Evolutionary conservation across 306 rosid species (phyloP), one percentile per base, ranked within the genome.

Genomic region (Vigna angularis): DNA sequence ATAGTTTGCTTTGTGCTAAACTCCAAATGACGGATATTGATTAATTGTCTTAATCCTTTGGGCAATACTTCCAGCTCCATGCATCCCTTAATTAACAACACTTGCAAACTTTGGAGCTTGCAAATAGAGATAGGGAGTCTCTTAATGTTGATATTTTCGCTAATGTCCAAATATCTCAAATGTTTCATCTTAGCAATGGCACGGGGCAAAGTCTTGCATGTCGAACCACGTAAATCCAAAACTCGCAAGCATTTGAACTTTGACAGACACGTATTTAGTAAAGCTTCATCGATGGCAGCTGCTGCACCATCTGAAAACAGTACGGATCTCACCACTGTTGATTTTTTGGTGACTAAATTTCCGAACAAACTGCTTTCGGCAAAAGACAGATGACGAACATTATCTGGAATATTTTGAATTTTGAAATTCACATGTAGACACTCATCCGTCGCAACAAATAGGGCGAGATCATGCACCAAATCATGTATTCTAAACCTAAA

Each of bases 51-150:
- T 2, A 42, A 42, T 42, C 47, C 47, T 42, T 20, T 55, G 6
- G 61, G 61, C 30, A 55, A 55, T 20, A 30, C 2, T 55, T 55
- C 61, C 6, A 55, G 61, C 15, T 55, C 1, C 2, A 1, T 0
- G 30, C 61, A 55, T 0, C 3, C 1, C 0, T 1, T 0, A 18
- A 55, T 0, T 0, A 0, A 8, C 7, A 55, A 20, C 6, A 9
- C 2, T 18, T 3, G 32, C 61, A 55, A 20, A 20, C 22, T 55
- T 55, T 55, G 61, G 61, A 55, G 61, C 24, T 52, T 52, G 11
- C 57, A 18, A 20, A 55, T 55, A 10, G 61, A 18, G 3, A 20
- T 7, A 0, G 61, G 61, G 14, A 55, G 14, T 55, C 32, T 55
- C 30, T 56, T 10, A 11, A 56, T 22, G 26, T 22, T 20, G 15